Evolutionary conservation across 2,329 filamentous ascomycete genomes (phyloP).

Genomic region (Hypoxylon sp.): DNA sequence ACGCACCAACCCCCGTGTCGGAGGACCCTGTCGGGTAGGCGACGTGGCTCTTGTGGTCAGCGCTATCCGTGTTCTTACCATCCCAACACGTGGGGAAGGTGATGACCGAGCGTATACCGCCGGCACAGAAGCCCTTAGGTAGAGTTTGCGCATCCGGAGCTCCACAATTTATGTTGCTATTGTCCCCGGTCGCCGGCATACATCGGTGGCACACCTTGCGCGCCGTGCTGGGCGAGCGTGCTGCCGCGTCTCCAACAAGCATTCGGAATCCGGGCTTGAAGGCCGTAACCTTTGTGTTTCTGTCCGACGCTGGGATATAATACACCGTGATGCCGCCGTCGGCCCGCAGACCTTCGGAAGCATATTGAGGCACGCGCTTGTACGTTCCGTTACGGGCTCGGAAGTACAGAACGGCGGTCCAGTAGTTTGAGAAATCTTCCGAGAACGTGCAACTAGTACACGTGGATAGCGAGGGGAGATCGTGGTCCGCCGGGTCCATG

Average conservation of each 20-base stretch:
- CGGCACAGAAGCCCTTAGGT: constrained; percentile 65
- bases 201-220: constrained; percentile 59
- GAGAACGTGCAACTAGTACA: constrained; percentile 52
- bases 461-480: constrained; percentile 46
- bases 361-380: constrained; percentile 51
- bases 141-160: constrained; percentile 63
- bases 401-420: constrained; percentile 51
- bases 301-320: constrained; percentile 50
- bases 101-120: constrained; percentile 65
- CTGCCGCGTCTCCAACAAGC: constrained; percentile 59
- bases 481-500: constrained; percentile 48
- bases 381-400: constrained; percentile 52
- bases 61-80: constrained; percentile 63
- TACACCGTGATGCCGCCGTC: constrained; percentile 54
- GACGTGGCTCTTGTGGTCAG: constrained; percentile 66
- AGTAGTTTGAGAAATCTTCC: constrained; percentile 52
- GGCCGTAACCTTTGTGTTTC: constrained; percentile 58
- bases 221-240: constrained; percentile 39
- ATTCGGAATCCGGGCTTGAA: constrained; percentile 64
- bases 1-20: constrained; percentile 53
- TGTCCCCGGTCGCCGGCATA: constrained; percentile 48
- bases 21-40: constrained; percentile 60
- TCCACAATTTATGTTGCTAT: constrained; percentile 54
- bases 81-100: constrained; percentile 72
- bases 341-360: constrained; percentile 48